Percentiles rank a stretch among this genome's conserved stretches.
Conservation (phyloP, 2,329 filamentous ascomycete genomes). For the Laburnicola sp. region DNA sequence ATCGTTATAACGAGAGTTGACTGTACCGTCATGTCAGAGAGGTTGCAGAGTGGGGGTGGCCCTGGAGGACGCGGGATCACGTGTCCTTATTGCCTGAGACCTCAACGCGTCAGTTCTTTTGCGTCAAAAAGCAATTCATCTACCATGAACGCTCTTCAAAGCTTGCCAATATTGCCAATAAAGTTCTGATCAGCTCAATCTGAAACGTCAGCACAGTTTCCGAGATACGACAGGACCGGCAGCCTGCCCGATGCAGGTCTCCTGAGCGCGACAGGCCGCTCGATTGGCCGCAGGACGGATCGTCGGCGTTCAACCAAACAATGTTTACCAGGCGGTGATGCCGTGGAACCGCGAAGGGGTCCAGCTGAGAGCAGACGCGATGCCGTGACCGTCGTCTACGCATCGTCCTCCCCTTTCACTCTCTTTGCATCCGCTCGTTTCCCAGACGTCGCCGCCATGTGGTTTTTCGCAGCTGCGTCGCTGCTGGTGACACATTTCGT, state of each 20-base stretch:
- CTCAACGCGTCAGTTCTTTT: too few species aligned
- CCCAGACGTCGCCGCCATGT: constrained; percentile 9
- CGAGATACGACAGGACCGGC: constrained; percentile 2
- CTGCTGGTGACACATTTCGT: not conserved
- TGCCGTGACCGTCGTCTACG: not conserved
- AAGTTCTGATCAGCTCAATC: constrained; percentile 15
- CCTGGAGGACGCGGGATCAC: constrained; percentile 17
- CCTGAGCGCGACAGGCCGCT: not conserved
- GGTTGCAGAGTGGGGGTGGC: too few species aligned
- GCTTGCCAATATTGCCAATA: too few species aligned
- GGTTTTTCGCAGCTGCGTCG: not conserved
- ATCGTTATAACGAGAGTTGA: too few species aligned
- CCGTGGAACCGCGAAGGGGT: not conserved
- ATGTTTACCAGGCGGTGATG: constrained; percentile 1
- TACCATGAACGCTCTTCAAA: too few species aligned
- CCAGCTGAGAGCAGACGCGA: not conserved
- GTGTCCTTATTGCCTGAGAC: constrained; percentile 16
- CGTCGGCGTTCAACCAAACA: not conserved
- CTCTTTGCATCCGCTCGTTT: not conserved
- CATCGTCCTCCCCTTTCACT: not conserved
- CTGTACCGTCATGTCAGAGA: too few species aligned
- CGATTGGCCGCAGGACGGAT: constrained; percentile 2
- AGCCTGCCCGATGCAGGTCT: not conserved
- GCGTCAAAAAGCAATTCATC: too few species aligned
- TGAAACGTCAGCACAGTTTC: constrained; percentile 16